phyloP scores from a whole-genome alignment of 805 yeast species.

The Debaryomyces hansenii region DNA sequence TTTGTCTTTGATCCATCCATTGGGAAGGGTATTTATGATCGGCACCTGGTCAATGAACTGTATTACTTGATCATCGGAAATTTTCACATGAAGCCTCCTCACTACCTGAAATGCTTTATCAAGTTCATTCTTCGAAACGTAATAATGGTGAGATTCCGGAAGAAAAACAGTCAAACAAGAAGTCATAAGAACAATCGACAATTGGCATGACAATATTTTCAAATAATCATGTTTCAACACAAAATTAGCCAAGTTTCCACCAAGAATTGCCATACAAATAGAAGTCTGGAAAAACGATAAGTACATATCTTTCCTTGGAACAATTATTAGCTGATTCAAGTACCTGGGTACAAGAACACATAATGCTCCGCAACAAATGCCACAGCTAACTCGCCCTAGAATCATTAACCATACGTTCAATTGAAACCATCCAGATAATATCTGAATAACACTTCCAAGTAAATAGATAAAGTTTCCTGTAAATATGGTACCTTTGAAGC shows the following conservation, averaged over 20 bases:
- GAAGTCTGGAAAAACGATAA: constrained; percentile 22
- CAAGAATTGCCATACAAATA: constrained; percentile 22
- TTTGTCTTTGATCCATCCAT: neutral
- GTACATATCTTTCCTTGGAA: constrained; percentile 13
- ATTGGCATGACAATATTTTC: neutral
- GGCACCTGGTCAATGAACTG: neutral
- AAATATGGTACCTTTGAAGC: constrained; percentile 12
- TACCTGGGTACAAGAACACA: constrained; percentile 25
- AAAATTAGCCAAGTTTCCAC: constrained; percentile 17
- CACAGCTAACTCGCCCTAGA: constrained; percentile 19
- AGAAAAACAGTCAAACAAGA: neutral
- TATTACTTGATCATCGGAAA: neutral
- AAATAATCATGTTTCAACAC: neutral
- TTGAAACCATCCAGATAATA: constrained; percentile 1
- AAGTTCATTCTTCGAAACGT: neutral
- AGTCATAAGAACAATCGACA: neutral
- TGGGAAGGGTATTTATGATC: neutral
- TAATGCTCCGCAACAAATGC: constrained; percentile 23
- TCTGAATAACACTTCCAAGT: constrained; percentile 17
- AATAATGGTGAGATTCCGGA: constrained; percentile 1
- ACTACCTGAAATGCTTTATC: neutral
- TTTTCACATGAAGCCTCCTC: neutral
- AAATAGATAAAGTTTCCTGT: constrained; percentile 15
- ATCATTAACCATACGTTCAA: constrained; percentile 11
- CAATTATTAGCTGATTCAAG: constrained; percentile 16